These are phyloP conservation scores for Phytophthora aleatoria DNA, from an alignment of 352 stramenopile genomes.

Conservation along the genomic window DNA sequence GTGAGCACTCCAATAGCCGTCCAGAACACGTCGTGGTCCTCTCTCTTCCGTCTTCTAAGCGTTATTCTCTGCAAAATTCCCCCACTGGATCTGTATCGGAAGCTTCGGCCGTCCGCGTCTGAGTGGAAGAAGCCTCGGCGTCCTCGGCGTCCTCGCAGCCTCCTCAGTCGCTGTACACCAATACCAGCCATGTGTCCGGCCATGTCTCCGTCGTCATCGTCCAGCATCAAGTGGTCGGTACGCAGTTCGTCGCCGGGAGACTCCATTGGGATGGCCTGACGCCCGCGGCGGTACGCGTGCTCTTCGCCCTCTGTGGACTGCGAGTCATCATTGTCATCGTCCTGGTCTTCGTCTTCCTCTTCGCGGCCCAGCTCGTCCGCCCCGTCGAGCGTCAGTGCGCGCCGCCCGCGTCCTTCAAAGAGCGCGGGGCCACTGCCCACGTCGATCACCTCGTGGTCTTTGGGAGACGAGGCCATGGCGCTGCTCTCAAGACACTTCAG, in stretches of 20 bases:
- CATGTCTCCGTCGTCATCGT: slow-evolving; percentile 22
- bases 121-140: slow-evolving; percentile 65
- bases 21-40: slow-evolving; percentile 73
- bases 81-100: slow-evolving; percentile 40
- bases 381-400: slow-evolving; percentile 30
- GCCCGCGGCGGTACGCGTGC: slow-evolving; percentile 58
- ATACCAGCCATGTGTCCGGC: neutral
- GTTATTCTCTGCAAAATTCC: slow-evolving; percentile 60
- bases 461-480: slow-evolving; percentile 14
- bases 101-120: slow-evolving; percentile 24
- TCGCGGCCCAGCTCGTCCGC: slow-evolving; percentile 7
- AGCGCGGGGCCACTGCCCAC: slow-evolving; percentile 36
- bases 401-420: slow-evolving; percentile 13
- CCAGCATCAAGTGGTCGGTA: slow-evolving; percentile 40
- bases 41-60: slow-evolving; percentile 57
- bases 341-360: slow-evolving; percentile 9
- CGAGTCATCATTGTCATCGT: slow-evolving; percentile 4
- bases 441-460: slow-evolving; percentile 47
- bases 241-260: slow-evolving; percentile 58
- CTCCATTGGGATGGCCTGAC: slow-evolving; percentile 69
- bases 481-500: slow-evolving; percentile 3
- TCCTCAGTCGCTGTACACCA: slow-evolving; percentile 38
- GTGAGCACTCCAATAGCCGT: slow-evolving; percentile 70
- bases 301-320: slow-evolving; percentile 26
- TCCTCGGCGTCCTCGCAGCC: slow-evolving; percentile 43